Conservation (phyloP, 2,329 filamentous ascomycete genomes). For the Nectriaceae sp. region DNA sequence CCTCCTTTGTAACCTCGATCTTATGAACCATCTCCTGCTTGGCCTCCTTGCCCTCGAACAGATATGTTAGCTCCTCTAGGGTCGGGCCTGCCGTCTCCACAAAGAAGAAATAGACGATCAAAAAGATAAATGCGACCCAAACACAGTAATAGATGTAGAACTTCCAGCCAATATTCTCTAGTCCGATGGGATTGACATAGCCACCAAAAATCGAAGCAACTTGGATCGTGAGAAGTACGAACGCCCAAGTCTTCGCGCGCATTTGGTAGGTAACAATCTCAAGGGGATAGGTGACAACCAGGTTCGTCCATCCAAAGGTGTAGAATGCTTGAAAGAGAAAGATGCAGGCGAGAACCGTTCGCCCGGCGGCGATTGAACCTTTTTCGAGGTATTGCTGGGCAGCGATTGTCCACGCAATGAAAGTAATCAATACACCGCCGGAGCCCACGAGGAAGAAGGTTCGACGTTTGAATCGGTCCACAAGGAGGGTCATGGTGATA, state of each 20-base stretch:
- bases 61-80: constrained; percentile 36
- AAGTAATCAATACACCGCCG: constrained; percentile 39
- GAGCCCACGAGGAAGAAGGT: constrained; percentile 42
- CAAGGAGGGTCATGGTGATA: constrained; percentile 36
- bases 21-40: constrained; percentile 21
- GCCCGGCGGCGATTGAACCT: constrained; percentile 32
- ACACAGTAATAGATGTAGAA: constrained; percentile 45
- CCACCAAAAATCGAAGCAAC: constrained; percentile 39
- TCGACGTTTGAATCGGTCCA: constrained; percentile 39
- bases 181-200: constrained; percentile 42
- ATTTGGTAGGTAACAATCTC: constrained; percentile 45
- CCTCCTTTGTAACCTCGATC: constrained; percentile 18
- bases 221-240: constrained; percentile 42
- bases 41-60: constrained; percentile 19
- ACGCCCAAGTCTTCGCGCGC: constrained; percentile 44
- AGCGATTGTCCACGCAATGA: constrained; percentile 42
- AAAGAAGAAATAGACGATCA: constrained; percentile 43
- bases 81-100: constrained; percentile 40
- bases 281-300: constrained; percentile 45
- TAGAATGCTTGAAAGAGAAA: constrained; percentile 46
- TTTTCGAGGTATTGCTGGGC: constrained; percentile 39
- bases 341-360: constrained; percentile 42
- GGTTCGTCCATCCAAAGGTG: constrained; percentile 44
- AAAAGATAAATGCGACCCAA: constrained; percentile 39
- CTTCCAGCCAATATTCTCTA: constrained; percentile 41